Base-by-base conservation (phyloP, 257 asterid genomes). In the Echium plantagineum region DNA sequence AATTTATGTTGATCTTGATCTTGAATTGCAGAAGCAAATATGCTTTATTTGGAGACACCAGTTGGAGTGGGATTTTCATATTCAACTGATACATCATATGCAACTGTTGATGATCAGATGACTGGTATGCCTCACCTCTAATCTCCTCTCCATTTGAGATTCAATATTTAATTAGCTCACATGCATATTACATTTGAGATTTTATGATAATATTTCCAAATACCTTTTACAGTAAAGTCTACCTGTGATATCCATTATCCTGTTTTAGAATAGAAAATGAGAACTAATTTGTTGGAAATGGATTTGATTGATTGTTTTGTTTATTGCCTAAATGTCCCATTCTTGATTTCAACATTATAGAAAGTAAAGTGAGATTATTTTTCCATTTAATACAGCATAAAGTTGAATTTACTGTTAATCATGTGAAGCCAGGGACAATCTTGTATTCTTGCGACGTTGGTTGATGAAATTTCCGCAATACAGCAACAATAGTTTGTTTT, bases 41-140 rank as follows among this genome's bases (percentile, higher is more conserved):
- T 85, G 81, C 63, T 85, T 61, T 85, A 85, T 54, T 74, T 82
- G 77, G 94, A 85, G 55, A 74, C 89, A 54, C 94, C 94, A 28
- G 60, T 78, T 38, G 94, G 94, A 65, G 94, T 82, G 21, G 90
- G 94, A 17, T 85, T 80, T 71, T 85, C 94, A 18, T 82, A 82
- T 54, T 70, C 90, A 31, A 65, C 80, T 61, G 65, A 75, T 58
- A 53, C 71, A 19, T 78, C 79, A 12, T 74, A 80, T 59, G 76
- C 46, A 63, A 65, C 83, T 55, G 79, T 85, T 67, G 77, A 69
- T 69, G 94, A 84, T 74, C 80, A 74, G 59, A 64, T 80, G 35
- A 80, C 90, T 69, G 94, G 94, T 72, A 63, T 60, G 52, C 60
- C 49, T 28, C 32, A 42, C 49, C 46, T 35, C 46, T 20, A 52